These are phyloP conservation scores for Monilinia fructigena DNA, from an alignment of 2,329 filamentous ascomycete species.

Conservation along the genomic window DNA sequence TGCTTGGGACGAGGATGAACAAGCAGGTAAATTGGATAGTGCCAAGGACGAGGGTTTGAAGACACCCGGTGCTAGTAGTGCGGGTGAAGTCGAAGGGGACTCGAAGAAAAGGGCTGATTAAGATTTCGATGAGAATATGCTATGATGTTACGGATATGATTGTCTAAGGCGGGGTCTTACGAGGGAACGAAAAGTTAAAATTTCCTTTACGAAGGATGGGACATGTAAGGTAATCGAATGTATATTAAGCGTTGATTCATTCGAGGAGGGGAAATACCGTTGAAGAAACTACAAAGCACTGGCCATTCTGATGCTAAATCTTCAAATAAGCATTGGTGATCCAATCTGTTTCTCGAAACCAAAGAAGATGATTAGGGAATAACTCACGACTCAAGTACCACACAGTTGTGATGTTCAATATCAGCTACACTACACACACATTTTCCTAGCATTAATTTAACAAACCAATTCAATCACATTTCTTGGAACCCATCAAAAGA, in stretches of 20 bases:
- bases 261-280: background rate
- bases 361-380: background rate
- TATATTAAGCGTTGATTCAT: conserved; percentile 11
- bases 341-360: background rate
- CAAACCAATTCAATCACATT: no score
- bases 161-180: conserved; percentile 8
- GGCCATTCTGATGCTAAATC: background rate
- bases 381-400: no score
- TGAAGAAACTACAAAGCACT: background rate
- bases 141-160: conserved; percentile 29
- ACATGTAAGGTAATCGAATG: conserved; percentile 7
- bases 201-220: conserved; percentile 1
- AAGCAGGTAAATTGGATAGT: conserved; percentile 30
- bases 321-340: background rate
- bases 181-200: background rate
- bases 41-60: conserved; percentile 38
- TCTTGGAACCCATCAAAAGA: no score
- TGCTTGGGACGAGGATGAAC: conserved; percentile 59
- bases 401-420: no score
- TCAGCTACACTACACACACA: no score
- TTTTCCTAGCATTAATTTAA: no score
- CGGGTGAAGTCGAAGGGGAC: conserved; percentile 38
- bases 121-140: conserved; percentile 30
- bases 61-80: conserved; percentile 41
- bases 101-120: conserved; percentile 39